Evolutionary conservation across 768 basidiomycete species (phyloP).

Genomic region (Boletales sp.): DNA sequence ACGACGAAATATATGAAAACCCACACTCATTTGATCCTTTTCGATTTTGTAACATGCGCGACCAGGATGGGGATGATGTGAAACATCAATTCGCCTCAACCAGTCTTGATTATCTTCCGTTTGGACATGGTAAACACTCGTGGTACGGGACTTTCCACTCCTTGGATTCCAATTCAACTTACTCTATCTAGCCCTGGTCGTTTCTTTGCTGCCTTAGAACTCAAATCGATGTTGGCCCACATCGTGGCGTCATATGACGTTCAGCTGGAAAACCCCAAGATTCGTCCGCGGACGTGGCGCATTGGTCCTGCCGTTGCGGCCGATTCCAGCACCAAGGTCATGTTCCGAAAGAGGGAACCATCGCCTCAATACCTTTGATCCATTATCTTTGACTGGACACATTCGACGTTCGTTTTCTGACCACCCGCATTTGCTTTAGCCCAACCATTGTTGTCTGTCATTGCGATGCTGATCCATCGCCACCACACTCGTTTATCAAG

Average conservation of each 20-base stretch:
- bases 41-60: slow-evolving; percentile 41
- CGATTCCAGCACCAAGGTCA: slow-evolving; percentile 1
- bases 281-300: slow-evolving; percentile 10
- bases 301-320: slow-evolving; percentile 5
- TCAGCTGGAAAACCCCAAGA: slow-evolving; percentile 6
- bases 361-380: background rate
- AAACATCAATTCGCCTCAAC: slow-evolving; percentile 38
- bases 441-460: no score
- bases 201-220: slow-evolving; percentile 40
- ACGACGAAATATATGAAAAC: slow-evolving; percentile 28
- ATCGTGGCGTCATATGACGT: slow-evolving; percentile 33
- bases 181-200: slow-evolving; percentile 31
- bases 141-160: slow-evolving; percentile 12
- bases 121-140: slow-evolving; percentile 33
- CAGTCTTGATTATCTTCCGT: slow-evolving; percentile 30
- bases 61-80: slow-evolving; percentile 24
- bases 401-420: background rate
- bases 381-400: background rate
- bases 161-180: no score
- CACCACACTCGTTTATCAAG: no score
- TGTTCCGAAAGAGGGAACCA: slow-evolving; percentile 1
- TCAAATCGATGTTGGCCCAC: slow-evolving; percentile 48
- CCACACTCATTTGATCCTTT: slow-evolving; percentile 42
- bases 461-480: no score
- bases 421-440: no score